These are phyloP conservation scores for Boletus patriciae DNA, from an alignment of 768 basidiomycete genomes.

Conservation along the genomic window DNA sequence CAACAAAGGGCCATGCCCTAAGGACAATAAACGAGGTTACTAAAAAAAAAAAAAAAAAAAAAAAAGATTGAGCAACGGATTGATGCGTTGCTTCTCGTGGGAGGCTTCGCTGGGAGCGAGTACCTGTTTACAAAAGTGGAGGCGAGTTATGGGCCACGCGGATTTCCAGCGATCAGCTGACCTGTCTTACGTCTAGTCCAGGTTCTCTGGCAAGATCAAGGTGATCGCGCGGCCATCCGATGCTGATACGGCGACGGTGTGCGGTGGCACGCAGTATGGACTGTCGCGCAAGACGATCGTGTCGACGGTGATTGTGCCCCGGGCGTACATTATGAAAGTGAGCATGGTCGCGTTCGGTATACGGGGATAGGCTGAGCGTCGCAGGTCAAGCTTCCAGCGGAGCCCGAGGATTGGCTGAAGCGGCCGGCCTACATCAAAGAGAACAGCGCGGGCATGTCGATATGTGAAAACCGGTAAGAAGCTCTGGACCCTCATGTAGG, in stretches of 20 bases:
- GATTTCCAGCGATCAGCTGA: slow-evolving; percentile 10
- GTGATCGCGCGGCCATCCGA: slow-evolving; percentile 84
- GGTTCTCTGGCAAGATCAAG: slow-evolving; percentile 61
- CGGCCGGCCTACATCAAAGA: slow-evolving; percentile 81
- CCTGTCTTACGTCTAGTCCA: slow-evolving; percentile 46
- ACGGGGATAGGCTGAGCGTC: not conserved
- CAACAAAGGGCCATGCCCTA: too few species aligned
- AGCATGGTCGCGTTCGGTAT: slow-evolving; percentile 12
- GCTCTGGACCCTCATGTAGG: slow-evolving; percentile 10
- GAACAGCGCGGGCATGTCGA: slow-evolving; percentile 72
- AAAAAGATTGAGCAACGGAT: slow-evolving; percentile 67
- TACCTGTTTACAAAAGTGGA: slow-evolving; percentile 80
- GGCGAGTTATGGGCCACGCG: slow-evolving; percentile 40
- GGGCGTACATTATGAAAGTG: slow-evolving; percentile 86
- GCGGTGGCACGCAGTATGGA: slow-evolving; percentile 88
- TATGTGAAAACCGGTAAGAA: slow-evolving; percentile 79
- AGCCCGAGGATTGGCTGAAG: slow-evolving; percentile 78
- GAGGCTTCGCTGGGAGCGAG: slow-evolving; percentile 85
- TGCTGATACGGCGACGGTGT: slow-evolving; percentile 84
- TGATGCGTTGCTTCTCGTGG: slow-evolving; percentile 85
- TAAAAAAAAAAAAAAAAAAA: too few species aligned
- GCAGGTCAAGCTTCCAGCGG: slow-evolving; percentile 86
- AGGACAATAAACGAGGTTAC: too few species aligned
- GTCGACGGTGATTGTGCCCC: slow-evolving; percentile 78
- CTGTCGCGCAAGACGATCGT: slow-evolving; percentile 73